A percentile compares a stretch with the other conserved stretches of the same genome.
These are phyloP conservation scores for Saccharum spontaneum DNA, from an alignment of 176 grass and related monocot species.

Conservation along the genomic window DNA sequence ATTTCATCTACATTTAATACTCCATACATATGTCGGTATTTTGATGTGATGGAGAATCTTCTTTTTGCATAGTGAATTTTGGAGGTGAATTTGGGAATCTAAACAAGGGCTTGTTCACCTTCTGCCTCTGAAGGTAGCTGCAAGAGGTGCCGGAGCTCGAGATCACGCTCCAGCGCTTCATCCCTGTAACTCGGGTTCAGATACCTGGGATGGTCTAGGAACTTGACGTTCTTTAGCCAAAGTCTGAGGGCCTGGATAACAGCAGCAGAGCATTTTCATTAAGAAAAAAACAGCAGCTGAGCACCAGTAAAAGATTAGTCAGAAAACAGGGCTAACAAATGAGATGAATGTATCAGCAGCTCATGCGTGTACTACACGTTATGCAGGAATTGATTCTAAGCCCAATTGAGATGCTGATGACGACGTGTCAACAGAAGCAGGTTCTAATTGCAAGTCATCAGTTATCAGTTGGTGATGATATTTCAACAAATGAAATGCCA, in stretches of 20 bases:
- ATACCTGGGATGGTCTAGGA: constrained; percentile 89
- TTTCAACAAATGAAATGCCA: background rate
- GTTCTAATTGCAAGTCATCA: background rate
- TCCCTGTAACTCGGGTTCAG: constrained; percentile 50
- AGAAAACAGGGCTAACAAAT: background rate
- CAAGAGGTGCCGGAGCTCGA: constrained; percentile 39
- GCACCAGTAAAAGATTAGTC: background rate
- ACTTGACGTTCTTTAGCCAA: constrained; percentile 81
- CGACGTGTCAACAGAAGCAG: background rate
- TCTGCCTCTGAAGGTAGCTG: constrained; percentile 30
- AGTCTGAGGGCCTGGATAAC: constrained; percentile 74
- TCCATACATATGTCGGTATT: too few relatives aligned
- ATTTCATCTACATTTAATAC: too few relatives aligned
- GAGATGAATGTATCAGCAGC: background rate
- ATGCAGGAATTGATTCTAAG: background rate
- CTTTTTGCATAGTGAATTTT: too few relatives aligned
- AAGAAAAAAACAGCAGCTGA: background rate
- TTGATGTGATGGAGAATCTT: too few relatives aligned
- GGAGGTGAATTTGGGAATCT: too few relatives aligned
- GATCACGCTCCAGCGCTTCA: constrained; percentile 61
- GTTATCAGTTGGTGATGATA: background rate
- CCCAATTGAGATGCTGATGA: background rate
- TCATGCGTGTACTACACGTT: background rate
- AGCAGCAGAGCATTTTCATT: background rate
- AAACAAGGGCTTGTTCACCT: too few relatives aligned